Conservation (phyloP, 176 grass and related monocot species). For the Poa pratensis region DNA sequence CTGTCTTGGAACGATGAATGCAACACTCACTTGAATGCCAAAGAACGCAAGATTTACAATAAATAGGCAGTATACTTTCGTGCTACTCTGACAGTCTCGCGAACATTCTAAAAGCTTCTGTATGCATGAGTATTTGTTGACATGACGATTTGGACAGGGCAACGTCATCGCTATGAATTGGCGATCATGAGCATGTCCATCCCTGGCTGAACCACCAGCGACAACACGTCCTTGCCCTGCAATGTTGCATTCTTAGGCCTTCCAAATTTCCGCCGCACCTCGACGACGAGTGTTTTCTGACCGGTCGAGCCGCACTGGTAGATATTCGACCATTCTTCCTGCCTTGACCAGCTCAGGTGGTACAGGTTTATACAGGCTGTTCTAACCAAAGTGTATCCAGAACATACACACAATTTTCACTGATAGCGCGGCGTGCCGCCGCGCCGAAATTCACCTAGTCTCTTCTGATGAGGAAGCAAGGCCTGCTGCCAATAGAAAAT, state of each 20-base stretch:
- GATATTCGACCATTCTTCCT: conserved; percentile 42
- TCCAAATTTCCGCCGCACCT: conserved; percentile 53
- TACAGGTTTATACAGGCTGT: neutral
- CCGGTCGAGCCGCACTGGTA: neutral
- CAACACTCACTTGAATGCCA: neutral
- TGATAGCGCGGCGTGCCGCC: no score
- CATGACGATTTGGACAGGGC: neutral
- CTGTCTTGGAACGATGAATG: neutral
- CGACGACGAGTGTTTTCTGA: conserved; percentile 36
- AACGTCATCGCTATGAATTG: conserved; percentile 46
- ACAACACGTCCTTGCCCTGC: conserved; percentile 62
- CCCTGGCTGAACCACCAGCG: conserved; percentile 43
- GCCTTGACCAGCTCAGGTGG: conserved; percentile 54
- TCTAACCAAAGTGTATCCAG: no score
- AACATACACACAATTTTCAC: no score
- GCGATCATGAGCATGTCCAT: conserved; percentile 74
- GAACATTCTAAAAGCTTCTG: neutral
- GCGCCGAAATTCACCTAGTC: no score
- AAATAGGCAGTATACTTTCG: neutral
- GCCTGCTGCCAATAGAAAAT: no score
- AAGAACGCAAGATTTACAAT: neutral
- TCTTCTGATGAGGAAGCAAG: no score
- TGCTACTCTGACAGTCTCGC: neutral
- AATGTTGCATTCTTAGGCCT: conserved; percentile 35
- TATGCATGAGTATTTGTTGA: neutral